Evolutionary conservation across 331 rosid genomes (phyloP).

Genomic region (Pyracantha coccinea): DNA sequence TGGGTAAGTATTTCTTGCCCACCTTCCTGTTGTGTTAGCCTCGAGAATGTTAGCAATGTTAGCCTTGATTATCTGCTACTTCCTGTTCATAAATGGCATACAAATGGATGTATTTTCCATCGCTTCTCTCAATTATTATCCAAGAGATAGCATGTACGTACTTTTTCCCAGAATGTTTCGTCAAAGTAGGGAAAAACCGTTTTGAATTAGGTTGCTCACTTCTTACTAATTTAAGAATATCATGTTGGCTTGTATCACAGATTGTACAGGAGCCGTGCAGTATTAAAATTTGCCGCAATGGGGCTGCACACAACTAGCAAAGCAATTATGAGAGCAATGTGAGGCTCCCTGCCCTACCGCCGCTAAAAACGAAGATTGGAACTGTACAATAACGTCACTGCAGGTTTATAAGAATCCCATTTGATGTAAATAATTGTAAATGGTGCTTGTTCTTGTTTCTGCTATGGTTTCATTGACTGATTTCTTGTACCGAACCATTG

Average conservation of each 20-base stretch:
- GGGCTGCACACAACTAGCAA: slow-evolving; percentile 66
- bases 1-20: slow-evolving; percentile 42
- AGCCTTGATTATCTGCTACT: neutral
- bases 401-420: neutral
- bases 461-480: neutral
- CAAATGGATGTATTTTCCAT: neutral
- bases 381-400: neutral
- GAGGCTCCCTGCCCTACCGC: slow-evolving; percentile 18
- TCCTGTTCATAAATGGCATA: neutral
- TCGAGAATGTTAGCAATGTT: neutral
- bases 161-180: neutral
- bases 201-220: neutral
- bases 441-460: slow-evolving; percentile 7
- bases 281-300: slow-evolving; percentile 57
- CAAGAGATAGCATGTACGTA: neutral
- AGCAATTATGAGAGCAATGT: slow-evolving; percentile 55
- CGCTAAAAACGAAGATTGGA: neutral
- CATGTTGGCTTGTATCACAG: slow-evolving; percentile 30
- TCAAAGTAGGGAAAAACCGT: neutral
- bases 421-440: slow-evolving; percentile 44
- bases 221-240: neutral
- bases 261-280: slow-evolving; percentile 58
- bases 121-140: neutral
- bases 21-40: neutral
- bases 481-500: neutral